Percentiles rank a stretch among this genome's conserved stretches.
Evolutionary conservation across 148 eudicot species (phyloP).

Genomic region (Cornus florida): DNA sequence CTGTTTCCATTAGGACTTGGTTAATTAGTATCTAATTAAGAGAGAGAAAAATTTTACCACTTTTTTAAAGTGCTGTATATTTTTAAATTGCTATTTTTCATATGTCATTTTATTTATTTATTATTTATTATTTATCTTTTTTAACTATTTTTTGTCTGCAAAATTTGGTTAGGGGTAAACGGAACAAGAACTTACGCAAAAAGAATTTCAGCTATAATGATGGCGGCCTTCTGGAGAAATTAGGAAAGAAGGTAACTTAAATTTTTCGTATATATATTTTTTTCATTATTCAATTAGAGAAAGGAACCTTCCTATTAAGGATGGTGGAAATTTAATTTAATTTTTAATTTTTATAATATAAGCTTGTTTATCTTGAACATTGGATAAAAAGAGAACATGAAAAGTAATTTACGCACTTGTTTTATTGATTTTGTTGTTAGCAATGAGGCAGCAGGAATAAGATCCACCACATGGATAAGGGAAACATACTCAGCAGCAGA

Average conservation of each 20-base stretch:
- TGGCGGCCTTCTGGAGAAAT: background rate
- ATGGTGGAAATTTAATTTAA: too few relatives aligned
- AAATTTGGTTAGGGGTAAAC: background rate
- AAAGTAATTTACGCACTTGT: background rate
- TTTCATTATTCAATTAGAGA: too few relatives aligned
- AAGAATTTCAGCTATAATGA: background rate
- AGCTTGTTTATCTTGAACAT: background rate
- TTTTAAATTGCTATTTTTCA: background rate
- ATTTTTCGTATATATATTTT: too few relatives aligned
- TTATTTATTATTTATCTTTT: background rate
- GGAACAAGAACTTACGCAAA: background rate
- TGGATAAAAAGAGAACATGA: background rate
- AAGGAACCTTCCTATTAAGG: background rate
- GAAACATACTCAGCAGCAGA: background rate
- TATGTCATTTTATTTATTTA: too few relatives aligned
- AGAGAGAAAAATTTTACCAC: background rate
- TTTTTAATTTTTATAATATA: too few relatives aligned
- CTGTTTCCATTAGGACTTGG: too few relatives aligned
- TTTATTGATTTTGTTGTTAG: background rate
- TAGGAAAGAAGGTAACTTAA: background rate
- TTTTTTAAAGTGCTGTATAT: background rate
- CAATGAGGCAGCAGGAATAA: background rate
- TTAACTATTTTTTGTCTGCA: background rate
- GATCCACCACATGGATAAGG: background rate
- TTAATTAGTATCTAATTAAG: too few relatives aligned